phyloP scores from a whole-genome alignment of 495 filamentous ascomycete species.

The Tuber aestivum region DNA sequence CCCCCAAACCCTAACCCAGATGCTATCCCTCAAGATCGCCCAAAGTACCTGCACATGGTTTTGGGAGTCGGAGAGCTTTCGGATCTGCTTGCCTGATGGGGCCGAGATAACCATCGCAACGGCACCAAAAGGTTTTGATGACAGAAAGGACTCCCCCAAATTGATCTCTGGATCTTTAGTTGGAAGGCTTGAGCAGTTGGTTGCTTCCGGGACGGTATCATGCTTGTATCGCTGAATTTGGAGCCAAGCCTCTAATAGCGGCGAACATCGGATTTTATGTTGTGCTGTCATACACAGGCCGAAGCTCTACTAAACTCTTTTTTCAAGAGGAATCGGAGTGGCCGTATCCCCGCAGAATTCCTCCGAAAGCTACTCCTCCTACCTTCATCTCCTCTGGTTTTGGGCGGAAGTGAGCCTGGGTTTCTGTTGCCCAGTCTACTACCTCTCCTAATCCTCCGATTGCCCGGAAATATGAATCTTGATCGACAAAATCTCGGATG shows the following conservation, averaged over 20 bases:
- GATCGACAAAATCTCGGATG: neutral
- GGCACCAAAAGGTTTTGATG: neutral
- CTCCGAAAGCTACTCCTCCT: neutral
- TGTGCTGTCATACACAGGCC: neutral
- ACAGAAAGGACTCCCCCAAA: neutral
- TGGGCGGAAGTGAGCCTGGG: neutral
- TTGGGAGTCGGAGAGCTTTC: neutral
- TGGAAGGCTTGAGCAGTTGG: neutral
- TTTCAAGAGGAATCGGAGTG: neutral
- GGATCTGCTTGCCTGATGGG: neutral
- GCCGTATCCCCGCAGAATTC: neutral
- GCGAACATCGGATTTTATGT: neutral
- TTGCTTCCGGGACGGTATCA: neutral
- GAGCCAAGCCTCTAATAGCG: neutral
- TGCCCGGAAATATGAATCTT: neutral
- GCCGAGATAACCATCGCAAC: neutral
- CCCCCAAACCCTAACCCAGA: neutral
- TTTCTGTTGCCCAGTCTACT: neutral
- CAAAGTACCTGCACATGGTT: neutral
- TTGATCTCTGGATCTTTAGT: neutral
- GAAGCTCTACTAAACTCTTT: neutral
- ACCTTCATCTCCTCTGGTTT: neutral
- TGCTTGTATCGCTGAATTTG: neutral
- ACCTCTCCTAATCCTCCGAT: neutral
- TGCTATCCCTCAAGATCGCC: neutral